Evolutionary conservation across 495 filamentous ascomycete genomes (phyloP), one percentile per base, ranked within the genome.

Genomic region (Clohesyomyces aquaticus): DNA sequence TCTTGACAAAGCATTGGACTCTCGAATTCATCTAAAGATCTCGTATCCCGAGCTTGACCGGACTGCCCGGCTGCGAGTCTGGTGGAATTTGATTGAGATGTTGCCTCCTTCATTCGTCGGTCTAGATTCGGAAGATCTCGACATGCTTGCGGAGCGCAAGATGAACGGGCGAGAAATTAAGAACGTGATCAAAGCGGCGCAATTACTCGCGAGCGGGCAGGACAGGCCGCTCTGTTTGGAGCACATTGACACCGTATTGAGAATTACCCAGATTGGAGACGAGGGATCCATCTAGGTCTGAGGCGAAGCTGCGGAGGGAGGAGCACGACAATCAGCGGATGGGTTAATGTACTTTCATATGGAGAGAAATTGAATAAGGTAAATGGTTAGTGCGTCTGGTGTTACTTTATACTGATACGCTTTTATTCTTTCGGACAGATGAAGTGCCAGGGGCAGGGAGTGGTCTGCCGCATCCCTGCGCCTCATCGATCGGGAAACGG

Each of bases 181-280:
- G 71, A 88, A 85, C 68, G 76, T 82, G 3, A 76, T 87, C 35
- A 85, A 85, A 68, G 85, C 78, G 1, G 82, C 81, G 23, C 72
- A 77, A 35, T 53, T 80, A 27, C 70, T 81, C 41, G 76, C 77
- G 9, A 75, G 47, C 57, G 91, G 91, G 66, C 88, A 91, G 71
- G 78, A 78, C 25, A 82, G 84, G 43, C 80, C 82, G 1, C 77
- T 96, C 9, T 81, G 81, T 3, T 91, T 95, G 88, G 83, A 85
- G 32, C 91, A 96, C 72, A 90, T 96, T 23, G 23, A 62, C 27
- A 61, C 66, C 55, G 62, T 69, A 41, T 58, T 62, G 53, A 41
- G 56, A 65, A 69, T 69, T 65, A 69, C 57, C 61, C 66, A 65
- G 27, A 69, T 69, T 65, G 57, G 55, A 51, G 66, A 48, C 22